Percentiles rank a stretch among this genome's conserved stretches.
phyloP scores from a whole-genome alignment of 2,329 filamentous ascomycete species.

The Esteya vermicola region DNA sequence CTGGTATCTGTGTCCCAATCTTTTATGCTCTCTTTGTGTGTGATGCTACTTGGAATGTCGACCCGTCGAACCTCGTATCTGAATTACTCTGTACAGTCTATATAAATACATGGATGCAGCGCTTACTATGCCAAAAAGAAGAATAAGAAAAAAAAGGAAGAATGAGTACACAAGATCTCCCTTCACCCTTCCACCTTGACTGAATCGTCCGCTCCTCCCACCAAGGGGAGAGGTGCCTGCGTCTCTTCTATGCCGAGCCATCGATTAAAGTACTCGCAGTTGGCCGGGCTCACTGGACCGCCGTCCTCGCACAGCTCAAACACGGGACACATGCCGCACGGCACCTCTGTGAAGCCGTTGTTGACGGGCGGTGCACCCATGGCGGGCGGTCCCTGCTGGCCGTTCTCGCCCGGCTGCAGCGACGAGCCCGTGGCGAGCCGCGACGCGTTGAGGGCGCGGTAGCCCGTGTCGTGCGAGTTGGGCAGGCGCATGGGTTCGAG shows the following conservation, averaged over 20 bases:
- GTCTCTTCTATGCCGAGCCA: conserved; percentile 50
- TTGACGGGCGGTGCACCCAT: conserved; percentile 26
- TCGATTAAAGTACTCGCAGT: conserved; percentile 79
- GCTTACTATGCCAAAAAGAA: no score
- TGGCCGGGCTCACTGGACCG: conserved; percentile 77
- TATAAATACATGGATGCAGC: no score
- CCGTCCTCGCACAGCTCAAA: conserved; percentile 87
- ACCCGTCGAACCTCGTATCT: no score
- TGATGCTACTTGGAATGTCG: no score
- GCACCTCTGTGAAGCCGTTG: conserved; percentile 76
- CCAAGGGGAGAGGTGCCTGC: conserved; percentile 4
- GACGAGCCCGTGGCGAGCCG: conserved; percentile 23
- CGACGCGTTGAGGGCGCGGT: conserved; percentile 35
- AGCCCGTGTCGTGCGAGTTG: conserved; percentile 30
- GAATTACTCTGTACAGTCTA: no score
- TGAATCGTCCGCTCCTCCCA: conserved; percentile 1
- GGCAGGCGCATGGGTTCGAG: conserved; percentile 46
- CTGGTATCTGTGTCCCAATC: no score
- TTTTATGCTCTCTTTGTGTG: no score
- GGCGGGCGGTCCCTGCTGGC: conserved; percentile 10
- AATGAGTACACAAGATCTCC: no score
- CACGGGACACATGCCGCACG: conserved; percentile 84
- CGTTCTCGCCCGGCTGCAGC: conserved; percentile 14
- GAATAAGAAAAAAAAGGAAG: no score
- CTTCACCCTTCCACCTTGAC: background rate